These are phyloP conservation scores for Conticribra guillardii DNA, from an alignment of 108 stramenopile genomes.

Conservation along the genomic window DNA sequence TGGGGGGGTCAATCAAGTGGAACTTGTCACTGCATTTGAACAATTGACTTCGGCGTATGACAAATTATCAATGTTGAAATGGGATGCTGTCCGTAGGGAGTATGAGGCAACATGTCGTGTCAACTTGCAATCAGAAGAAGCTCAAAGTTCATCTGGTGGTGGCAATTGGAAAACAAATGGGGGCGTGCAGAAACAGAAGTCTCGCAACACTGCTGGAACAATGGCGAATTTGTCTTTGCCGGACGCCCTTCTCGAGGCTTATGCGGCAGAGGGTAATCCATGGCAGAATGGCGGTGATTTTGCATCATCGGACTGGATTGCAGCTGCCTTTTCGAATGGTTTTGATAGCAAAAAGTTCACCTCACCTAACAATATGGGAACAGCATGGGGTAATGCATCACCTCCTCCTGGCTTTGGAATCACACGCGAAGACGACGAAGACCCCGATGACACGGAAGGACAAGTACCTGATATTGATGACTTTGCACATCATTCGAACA, in stretches of 20 bases:
- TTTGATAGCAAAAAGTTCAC: background rate
- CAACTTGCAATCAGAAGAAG: background rate
- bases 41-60: conserved; percentile 33
- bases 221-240: conserved; percentile 13
- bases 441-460: background rate
- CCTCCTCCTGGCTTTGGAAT: conserved; percentile 32
- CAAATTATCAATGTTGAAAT: conserved; percentile 29
- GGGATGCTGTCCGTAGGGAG: conserved; percentile 32
- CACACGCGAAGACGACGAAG: background rate
- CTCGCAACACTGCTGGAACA: conserved; percentile 12
- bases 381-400: background rate
- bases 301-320: no score
- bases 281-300: no score
- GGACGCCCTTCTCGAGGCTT: conserved; percentile 3
- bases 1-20: conserved; percentile 1
- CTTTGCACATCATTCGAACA: background rate
- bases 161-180: background rate
- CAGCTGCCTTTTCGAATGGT: conserved; percentile 3
- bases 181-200: background rate
- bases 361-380: background rate
- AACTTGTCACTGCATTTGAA: conserved; percentile 13
- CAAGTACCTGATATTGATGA: background rate
- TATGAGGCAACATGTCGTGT: conserved; percentile 18
- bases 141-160: background rate
- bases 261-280: no score